phyloP scores from a whole-genome alignment of 1,284 basidiomycete genomes.

The Microbotryomycetes sp. region DNA sequence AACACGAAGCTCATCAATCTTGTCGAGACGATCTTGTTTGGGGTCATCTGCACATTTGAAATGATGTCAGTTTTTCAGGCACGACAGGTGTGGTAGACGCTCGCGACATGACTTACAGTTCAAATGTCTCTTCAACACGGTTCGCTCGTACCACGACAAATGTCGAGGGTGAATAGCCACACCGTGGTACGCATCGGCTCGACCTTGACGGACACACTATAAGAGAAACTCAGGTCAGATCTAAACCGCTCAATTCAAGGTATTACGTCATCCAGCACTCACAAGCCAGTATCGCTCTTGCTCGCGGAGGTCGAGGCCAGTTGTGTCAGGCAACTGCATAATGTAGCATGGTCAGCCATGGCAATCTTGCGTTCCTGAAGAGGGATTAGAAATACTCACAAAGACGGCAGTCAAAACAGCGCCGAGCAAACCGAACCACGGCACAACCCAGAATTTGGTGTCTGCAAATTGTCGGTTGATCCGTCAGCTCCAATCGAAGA shows the following conservation, averaged over 20 bases:
- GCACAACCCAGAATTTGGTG: slow-evolving; percentile 51
- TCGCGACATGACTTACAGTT: slow-evolving; percentile 31
- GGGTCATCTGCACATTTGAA: too few species aligned
- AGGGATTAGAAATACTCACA: slow-evolving; percentile 46
- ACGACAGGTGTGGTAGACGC: too few species aligned
- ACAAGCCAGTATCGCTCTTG: slow-evolving; percentile 45
- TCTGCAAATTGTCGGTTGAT: slow-evolving; percentile 6
- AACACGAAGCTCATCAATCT: slow-evolving; percentile 49
- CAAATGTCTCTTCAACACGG: slow-evolving; percentile 48
- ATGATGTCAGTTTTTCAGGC: too few species aligned
- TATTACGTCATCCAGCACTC: not conserved
- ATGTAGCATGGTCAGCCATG: slow-evolving; percentile 47
- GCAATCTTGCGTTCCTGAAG: too few species aligned
- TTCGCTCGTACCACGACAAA: slow-evolving; percentile 47
- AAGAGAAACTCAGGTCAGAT: slow-evolving; percentile 37
- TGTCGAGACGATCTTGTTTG: slow-evolving; percentile 47
- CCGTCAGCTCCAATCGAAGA: not conserved
- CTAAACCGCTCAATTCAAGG: not conserved
- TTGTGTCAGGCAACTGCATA: slow-evolving; percentile 49
- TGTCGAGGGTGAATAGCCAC: slow-evolving; percentile 52
- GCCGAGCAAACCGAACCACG: slow-evolving; percentile 51
- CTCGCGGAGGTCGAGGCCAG: slow-evolving; percentile 52
- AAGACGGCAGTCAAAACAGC: slow-evolving; percentile 48
- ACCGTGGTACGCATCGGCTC: slow-evolving; percentile 50
- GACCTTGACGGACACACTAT: slow-evolving; percentile 49